Conservation (phyloP, 75 land plant genomes). For the Isoetes taiwanensis region DNA sequence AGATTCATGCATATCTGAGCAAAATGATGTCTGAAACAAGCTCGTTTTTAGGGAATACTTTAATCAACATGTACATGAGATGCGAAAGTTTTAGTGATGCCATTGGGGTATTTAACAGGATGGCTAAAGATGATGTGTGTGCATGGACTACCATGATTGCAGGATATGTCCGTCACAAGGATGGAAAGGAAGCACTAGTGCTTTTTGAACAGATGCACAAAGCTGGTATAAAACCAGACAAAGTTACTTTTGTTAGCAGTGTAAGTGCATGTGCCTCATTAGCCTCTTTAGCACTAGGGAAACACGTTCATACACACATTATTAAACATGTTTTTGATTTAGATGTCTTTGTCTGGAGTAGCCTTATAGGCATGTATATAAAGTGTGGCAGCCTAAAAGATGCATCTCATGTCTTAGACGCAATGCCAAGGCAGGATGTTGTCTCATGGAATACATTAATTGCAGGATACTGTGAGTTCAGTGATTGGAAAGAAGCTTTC, state of each 20-base stretch:
- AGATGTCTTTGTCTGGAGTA: conserved; percentile 3
- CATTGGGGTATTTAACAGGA: not conserved
- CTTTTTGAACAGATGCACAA: conserved; percentile 1
- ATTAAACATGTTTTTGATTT: conserved; percentile 1
- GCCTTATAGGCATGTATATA: not conserved
- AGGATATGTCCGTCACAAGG: not conserved
- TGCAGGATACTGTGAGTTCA: too few relatives aligned
- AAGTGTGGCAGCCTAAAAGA: not conserved
- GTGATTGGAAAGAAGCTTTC: too few relatives aligned
- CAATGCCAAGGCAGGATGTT: too few relatives aligned
- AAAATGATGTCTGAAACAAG: not conserved
- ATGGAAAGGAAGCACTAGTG: not conserved
- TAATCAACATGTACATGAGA: not conserved
- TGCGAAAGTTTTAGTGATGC: not conserved
- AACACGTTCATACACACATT: not conserved
- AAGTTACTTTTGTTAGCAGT: not conserved
- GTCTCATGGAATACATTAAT: too few relatives aligned
- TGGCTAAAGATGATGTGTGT: not conserved
- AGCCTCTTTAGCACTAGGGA: not conserved
- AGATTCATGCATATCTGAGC: too few relatives aligned
- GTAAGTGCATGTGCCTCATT: conserved; percentile 1
- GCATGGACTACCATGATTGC: conserved; percentile 9
- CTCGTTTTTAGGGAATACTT: conserved; percentile 5
- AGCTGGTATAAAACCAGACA: not conserved
- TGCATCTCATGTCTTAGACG: conserved; percentile 6